Evolutionary conservation across 352 stramenopile genomes (phyloP).

Genomic region (Globisporangium mamillatum): DNA sequence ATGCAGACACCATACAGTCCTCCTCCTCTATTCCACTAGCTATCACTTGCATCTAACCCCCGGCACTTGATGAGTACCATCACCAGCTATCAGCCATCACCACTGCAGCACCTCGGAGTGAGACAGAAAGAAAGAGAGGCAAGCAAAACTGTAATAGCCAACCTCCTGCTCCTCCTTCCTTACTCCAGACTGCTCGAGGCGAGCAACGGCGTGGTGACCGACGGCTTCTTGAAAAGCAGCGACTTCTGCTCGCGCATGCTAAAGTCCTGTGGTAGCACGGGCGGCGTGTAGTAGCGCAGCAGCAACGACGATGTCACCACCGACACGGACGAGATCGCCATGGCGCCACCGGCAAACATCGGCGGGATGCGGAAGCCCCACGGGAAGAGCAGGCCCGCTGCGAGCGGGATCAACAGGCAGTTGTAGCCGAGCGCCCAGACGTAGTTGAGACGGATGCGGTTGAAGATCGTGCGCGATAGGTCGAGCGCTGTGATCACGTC

Average conservation of each 20-base stretch:
- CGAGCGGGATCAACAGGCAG: conserved; percentile 94
- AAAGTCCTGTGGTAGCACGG: conserved; percentile 56
- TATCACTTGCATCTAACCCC: background rate
- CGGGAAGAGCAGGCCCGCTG: conserved; percentile 96
- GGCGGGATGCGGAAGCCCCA: conserved; percentile 93
- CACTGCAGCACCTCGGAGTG: background rate
- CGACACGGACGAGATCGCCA: conserved; percentile 96
- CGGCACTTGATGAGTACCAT: background rate
- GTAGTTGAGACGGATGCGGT: conserved; percentile 97
- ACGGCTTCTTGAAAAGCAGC: conserved; percentile 81
- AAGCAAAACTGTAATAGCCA: background rate
- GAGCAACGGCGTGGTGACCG: conserved; percentile 64
- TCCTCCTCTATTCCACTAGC: background rate
- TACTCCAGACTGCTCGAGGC: conserved; percentile 66
- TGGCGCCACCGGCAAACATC: conserved; percentile 94
- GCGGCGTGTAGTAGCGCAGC: conserved; percentile 90
- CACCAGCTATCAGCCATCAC: background rate
- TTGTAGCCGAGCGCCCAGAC: conserved; percentile 99
- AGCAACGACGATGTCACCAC: conserved; percentile 95
- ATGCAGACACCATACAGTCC: background rate
- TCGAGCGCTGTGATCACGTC: conserved; percentile 97
- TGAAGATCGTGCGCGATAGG: conserved; percentile 95
- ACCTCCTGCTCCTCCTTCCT: conserved; percentile 4
- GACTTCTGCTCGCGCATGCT: conserved; percentile 69
- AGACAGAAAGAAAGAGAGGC: background rate